Evolutionary conservation across 495 filamentous ascomycete genomes (phyloP).

Genomic region (Daldinia caldariorum): DNA sequence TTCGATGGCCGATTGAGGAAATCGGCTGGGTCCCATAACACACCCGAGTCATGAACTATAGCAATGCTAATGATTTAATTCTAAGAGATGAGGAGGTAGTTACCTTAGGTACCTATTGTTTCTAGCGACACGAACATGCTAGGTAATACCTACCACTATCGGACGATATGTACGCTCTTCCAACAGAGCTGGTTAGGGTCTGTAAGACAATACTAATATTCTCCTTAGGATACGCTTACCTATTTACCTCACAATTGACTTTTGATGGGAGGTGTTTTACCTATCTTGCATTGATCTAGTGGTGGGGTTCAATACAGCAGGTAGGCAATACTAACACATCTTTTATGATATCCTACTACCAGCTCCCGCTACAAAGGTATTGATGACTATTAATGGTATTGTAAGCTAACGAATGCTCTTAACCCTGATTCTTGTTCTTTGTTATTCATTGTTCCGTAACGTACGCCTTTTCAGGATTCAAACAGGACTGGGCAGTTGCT

Average conservation of each 20-base stretch:
- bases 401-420: background rate
- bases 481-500: background rate
- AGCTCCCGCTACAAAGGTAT: too few species aligned
- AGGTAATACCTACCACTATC: background rate
- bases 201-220: too few species aligned
- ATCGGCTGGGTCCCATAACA: slow-evolving; percentile 50
- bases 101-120: too few species aligned
- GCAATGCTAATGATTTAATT: background rate
- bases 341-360: too few species aligned
- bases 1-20: slow-evolving; percentile 56
- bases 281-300: too few species aligned
- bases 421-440: background rate
- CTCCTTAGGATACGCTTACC: too few species aligned
- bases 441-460: background rate
- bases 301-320: too few species aligned
- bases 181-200: too few species aligned
- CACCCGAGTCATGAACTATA: background rate
- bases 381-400: background rate
- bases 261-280: too few species aligned
- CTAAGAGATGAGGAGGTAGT: background rate
- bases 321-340: too few species aligned
- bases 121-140: background rate
- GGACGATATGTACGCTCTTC: too few species aligned
- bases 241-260: too few species aligned
- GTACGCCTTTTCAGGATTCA: background rate